Base-by-base conservation (phyloP, 225 moss, liverwort and hornwort genomes). In the Takakia lepidozioides region DNA sequence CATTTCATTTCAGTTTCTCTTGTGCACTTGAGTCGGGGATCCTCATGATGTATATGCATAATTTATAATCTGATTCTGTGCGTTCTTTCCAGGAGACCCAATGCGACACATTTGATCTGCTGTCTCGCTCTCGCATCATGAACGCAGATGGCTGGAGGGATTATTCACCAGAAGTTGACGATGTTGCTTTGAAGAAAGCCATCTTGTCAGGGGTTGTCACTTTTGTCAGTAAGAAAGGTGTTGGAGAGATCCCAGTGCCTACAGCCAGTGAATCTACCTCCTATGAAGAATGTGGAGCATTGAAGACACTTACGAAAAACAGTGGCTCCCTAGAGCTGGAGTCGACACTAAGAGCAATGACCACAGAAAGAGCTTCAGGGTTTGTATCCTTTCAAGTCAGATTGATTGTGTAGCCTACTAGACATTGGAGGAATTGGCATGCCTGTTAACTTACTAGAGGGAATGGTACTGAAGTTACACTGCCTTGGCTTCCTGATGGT, bases 81-180 rank as follows among this genome's bases (percentile, higher is more conserved):
- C 43, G 16, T 43, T 57, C 21, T 19, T 49, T 32, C 38, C 74
- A 91, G 86, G 86, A 78, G 39, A 91, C 90, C 23, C 64, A 61
- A 15, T 86, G 86, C 57, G 78, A 91, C 51, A 91, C 90, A 27
- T 78, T 60, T 52, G 90, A 91, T 62, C 68, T 91, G 18, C 60
- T 91, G 49, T 73, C 86, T 29, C 65, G 62, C 28, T 70, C 75
- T 3, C 56, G 66, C 50, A 20, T 51, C 20, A 66, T 64, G 27
- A 43, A 45, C 29, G 56, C 66, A 41, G 61, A 71, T 48, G n/a
- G 62, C 50, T 91, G 86, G 90, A 68, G 49, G 60, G 86, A 91
- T 66, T 66, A 61, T 42, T 91, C 90, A 19, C 36, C 70, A 35
- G 73, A 83, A 8, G 48, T 81, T 14, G 73, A 91, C 7, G 86